Base-by-base conservation (phyloP, 305 asterid species). In the Fraxinus baroniana region DNA sequence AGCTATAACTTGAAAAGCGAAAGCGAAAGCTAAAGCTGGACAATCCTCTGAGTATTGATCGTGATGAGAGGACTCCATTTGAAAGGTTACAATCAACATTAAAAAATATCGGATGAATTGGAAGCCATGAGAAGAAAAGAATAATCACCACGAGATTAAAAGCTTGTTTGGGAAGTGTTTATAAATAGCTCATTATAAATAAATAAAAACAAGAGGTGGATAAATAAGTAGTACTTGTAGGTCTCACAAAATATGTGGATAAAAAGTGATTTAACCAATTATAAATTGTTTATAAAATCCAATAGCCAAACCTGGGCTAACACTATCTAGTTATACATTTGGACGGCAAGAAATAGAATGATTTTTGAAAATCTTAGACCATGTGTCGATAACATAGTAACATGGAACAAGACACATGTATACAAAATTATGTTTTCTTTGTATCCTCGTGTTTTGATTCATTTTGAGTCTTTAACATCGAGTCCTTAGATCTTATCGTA, bases 1-100 rank as follows among this genome's bases (percentile, higher is more conserved):
- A 76, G 79, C 77, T 26, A 74, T 32, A 73, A 79, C 20, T 78
- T 39, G 26, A 78, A 78, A 75, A 3, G 10, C 60, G 9, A 5
- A 39, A 62, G 32, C 12, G 24, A 30, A 39, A 24, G 75, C 66
- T 39, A 64, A 62, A 36, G 17, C 22, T 10, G 52, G 57, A 30
- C 35, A 44, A 66, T 22, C 33, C 79, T 74, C 72, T 71, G 73
- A 72, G 39, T 5, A 3, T n/a, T 3, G 13, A 77, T 71, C 72
- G 74, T 62, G 74, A 66, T 75, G 60, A 7, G 37, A 68, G 60
- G 37, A 33, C 9, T 32, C 73, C 72, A 79, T 17, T 79, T 2
- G 33, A 75, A 76, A 55, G 57, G 44, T 46, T 62, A 60, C 30
- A 62, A 0, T 18, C 10, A 26, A 62, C 1, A 22, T 62, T 18